These are phyloP conservation scores for Allium cepa DNA, from an alignment of 106 monocot species.

Conservation along the genomic window DNA sequence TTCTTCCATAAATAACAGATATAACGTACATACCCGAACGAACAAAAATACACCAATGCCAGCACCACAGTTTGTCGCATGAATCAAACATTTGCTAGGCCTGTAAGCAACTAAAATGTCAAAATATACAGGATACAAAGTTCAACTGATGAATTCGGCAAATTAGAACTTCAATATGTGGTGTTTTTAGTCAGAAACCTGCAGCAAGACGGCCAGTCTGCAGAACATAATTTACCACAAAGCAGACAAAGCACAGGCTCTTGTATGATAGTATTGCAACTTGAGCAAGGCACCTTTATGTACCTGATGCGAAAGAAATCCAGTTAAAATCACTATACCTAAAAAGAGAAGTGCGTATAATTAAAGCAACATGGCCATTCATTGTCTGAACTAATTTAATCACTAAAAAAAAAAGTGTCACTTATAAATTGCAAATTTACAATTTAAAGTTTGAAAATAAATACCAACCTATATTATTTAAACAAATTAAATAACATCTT, in stretches of 20 bases:
- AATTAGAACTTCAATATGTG: no score
- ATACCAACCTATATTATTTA: no score
- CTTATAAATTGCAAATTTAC: no score
- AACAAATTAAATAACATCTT: no score
- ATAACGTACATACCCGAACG: constrained; percentile 48
- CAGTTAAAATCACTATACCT: no score
- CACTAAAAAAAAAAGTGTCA: no score
- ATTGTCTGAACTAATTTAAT: no score
- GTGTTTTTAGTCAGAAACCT: constrained; percentile 23
- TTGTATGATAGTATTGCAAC: constrained; percentile 48
- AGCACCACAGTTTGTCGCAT: constrained; percentile 73
- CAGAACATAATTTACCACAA: constrained; percentile 78
- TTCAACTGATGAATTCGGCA: neutral
- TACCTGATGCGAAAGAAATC: constrained; percentile 29
- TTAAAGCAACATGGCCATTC: no score
- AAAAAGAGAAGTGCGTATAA: no score
- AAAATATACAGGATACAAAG: neutral
- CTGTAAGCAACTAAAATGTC: constrained; percentile 24
- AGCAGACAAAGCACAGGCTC: constrained; percentile 85
- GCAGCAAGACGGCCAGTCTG: constrained; percentile 65
- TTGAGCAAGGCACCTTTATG: constrained; percentile 49
- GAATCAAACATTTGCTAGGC: constrained; percentile 58
- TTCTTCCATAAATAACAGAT: no score
- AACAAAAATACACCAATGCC: constrained; percentile 86
- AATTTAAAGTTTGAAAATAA: no score